Base-by-base conservation (phyloP, 805 yeast genomes). In the Candida xiaguanensis region DNA sequence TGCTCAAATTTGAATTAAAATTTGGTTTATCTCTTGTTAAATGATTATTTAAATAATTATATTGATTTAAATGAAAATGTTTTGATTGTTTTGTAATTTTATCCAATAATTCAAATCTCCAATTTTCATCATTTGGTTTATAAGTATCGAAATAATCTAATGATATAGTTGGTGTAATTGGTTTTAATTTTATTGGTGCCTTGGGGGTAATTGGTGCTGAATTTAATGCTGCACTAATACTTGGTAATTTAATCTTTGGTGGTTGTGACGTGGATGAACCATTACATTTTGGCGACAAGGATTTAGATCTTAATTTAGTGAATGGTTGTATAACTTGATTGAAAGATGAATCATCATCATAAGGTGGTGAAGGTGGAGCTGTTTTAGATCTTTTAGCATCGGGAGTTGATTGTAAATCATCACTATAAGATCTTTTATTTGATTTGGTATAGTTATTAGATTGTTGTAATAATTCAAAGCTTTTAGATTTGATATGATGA, bases 91-190 rank as follows among this genome's bases (percentile, higher is more conserved):
- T 52, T 37, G 52, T 53, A 30, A 63, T 60, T 16, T 63, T 47
- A 50, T 65, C 70, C 43, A 67, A 50, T 18, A 67, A 46, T 38
- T 67, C 72, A 45, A 55, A 65, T 31, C 71, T 51, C 72, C 73
- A 67, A 47, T 66, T 64, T 42, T 64, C 71, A 43, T 67, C 72
- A 44, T 65, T 62, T 15, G 72, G 72, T 45, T 67, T 66, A 50
- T 66, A 67, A 5, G 74, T 68, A 46, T 68, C 74, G 39, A 65
- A 67, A 38, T 67, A 68, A 41, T 67, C 71, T 35, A 67, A 57
- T 8, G 70, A 64, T 2, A 66, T 68, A 1, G 73, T 65, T 18
- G 74, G 72, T 8, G 66, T 52, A 25, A 65, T 56, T 23, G 65
- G 61, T 38, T 60, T 58, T 39, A 56, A 51, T 39, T 51, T 53